Conservation (phyloP, 306 rosid genomes). For the Quercus suber region DNA sequence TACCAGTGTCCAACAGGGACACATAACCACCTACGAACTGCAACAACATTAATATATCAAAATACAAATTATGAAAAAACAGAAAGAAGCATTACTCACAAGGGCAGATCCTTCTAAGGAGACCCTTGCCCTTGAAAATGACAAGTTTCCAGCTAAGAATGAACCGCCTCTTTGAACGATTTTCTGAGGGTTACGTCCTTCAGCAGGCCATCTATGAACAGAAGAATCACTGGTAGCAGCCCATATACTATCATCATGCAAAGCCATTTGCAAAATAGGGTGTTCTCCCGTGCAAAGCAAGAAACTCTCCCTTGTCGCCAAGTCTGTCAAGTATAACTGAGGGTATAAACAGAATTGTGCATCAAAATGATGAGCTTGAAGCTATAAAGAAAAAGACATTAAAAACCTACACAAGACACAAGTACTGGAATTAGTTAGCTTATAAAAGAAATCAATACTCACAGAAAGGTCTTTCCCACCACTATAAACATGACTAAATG, state of each 20-base stretch:
- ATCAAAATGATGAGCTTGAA: slow-evolving; percentile 35
- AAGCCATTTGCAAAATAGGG: slow-evolving; percentile 80
- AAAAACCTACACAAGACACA: not conserved
- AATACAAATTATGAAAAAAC: not conserved
- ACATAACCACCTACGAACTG: not conserved
- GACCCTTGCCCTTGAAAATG: slow-evolving; percentile 93
- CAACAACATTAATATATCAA: not conserved
- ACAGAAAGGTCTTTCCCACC: slow-evolving; percentile 98
- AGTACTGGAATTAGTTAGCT: slow-evolving; percentile 3
- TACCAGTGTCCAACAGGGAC: not conserved
- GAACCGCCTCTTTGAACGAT: slow-evolving; percentile 81
- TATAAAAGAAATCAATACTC: slow-evolving; percentile 46
- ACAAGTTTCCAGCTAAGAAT: slow-evolving; percentile 91
- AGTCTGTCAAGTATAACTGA: slow-evolving; percentile 94
- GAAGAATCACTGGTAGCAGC: slow-evolving; percentile 90
- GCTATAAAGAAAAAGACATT: slow-evolving; percentile 14
- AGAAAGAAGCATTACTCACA: slow-evolving; percentile 49
- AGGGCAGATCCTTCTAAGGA: slow-evolving; percentile 89
- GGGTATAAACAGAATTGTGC: slow-evolving; percentile 44
- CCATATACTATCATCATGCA: slow-evolving; percentile 84
- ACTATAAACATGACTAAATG: slow-evolving; percentile 94
- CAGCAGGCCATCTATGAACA: slow-evolving; percentile 88
- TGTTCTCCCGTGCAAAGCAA: slow-evolving; percentile 88
- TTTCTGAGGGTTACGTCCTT: slow-evolving; percentile 79
- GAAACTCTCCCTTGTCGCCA: slow-evolving; percentile 96